Base-by-base conservation (phyloP, 2,329 filamentous ascomycete genomes). In the Talaromyces verruculosus region DNA sequence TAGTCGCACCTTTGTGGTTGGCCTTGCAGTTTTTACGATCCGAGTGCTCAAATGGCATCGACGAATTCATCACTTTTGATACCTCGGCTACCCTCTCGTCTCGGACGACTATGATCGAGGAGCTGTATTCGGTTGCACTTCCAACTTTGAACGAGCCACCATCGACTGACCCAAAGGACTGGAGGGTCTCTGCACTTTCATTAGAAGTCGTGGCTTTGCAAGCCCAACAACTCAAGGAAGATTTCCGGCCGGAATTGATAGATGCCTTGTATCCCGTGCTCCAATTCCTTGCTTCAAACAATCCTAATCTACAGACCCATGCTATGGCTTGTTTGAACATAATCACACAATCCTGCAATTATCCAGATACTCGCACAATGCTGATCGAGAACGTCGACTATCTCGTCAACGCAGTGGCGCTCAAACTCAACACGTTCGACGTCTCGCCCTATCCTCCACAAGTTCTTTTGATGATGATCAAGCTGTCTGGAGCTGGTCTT, bases 311-410 rank as follows among this genome's bases (percentile, higher is more conserved):
- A 17, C 90, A 93, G 69, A 85, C 87, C 37, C 93, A 98, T 76
- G 92, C 94, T 5, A 90, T 97, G 68, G 87, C 88, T 3, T 91
- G 91, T 41, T 83, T 99, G 15, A 95, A 97, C 72, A 87, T 88
- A 19, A 82, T 97, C n/a, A 89, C 94, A 0, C 74, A 78, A 2
- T 85, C 89, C 0, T 97, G 92, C 72, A 87, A 86, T 1, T 99
- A 98, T 72, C 68, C 74, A 0, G 88, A 84, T 71, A 90, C 94
- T 4, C 89, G 90, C 30, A 88, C 91, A 17, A 82, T 99, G 69
- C 89, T 99, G 45, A 86, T 98, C 33, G 88, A 91, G 62, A 99
- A 99, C 68, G 93, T 92, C 17, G 95, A 99, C 77, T 99, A 99
- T 76, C 91, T 99, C 79, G 89, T 98, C 67, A 98, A 98, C 74